phyloP scores from a whole-genome alignment of 768 basidiomycete species.

The Tylopilus plumbeoviolaceoides region DNA sequence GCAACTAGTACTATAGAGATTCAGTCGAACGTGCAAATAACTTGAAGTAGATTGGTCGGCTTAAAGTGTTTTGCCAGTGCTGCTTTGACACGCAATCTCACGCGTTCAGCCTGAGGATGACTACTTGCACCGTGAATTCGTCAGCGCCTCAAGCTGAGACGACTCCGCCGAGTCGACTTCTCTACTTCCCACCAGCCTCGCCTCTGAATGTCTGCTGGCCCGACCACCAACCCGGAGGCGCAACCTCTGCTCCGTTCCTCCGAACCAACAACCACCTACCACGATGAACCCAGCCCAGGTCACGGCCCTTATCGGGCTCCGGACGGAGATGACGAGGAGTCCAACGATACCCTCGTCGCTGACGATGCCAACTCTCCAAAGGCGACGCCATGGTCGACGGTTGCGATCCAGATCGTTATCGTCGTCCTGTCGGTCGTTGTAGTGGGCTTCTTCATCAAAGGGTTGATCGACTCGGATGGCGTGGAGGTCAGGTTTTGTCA shows the following conservation, averaged over 20 bases:
- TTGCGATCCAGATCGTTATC: constrained; percentile 32
- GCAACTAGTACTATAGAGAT: too few relatives aligned
- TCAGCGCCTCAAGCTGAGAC: not conserved
- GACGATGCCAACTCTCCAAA: constrained; percentile 4
- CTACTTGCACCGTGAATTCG: not conserved
- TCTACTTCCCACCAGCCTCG: constrained; percentile 5
- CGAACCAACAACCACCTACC: constrained; percentile 14
- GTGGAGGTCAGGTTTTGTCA: constrained; percentile 46
- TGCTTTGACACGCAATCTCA: not conserved
- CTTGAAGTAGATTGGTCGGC: not conserved
- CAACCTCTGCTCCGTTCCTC: constrained; percentile 24
- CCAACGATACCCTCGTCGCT: not conserved
- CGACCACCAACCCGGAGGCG: constrained; percentile 10
- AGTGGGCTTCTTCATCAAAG: constrained; percentile 58
- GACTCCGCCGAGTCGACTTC: not conserved
- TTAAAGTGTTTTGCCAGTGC: not conserved
- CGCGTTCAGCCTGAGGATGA: not conserved
- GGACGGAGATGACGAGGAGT: constrained; percentile 18
- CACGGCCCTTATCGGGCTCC: not conserved
- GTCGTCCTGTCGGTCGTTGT: constrained; percentile 35
- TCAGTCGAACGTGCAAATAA: too few relatives aligned
- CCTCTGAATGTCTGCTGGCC: constrained; percentile 18
- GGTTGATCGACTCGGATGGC: constrained; percentile 65
- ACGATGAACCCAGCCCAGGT: constrained; percentile 2
- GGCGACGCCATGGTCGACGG: constrained; percentile 8